These are phyloP conservation scores for Periconia sp. DNA, from an alignment of 2,329 filamentous ascomycete species.

Conservation along the genomic window DNA sequence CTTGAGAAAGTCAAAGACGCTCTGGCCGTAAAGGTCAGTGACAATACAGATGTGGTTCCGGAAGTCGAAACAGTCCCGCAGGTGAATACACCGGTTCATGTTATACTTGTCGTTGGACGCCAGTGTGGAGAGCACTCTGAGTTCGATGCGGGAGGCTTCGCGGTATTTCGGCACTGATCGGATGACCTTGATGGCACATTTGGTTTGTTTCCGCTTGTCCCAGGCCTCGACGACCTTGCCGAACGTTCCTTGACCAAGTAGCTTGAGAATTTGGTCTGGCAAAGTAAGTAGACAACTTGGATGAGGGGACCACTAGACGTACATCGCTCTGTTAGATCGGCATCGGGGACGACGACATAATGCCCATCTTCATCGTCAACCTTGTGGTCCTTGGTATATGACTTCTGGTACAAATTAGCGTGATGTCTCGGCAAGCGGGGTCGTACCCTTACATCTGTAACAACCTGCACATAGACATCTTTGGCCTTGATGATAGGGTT, in stretches of 20 bases:
- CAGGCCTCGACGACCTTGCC: slow-evolving; percentile 96
- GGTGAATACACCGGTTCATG: slow-evolving; percentile 93
- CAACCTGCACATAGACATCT: slow-evolving; percentile 63
- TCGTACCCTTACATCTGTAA: slow-evolving; percentile 61
- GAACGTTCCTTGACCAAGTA: slow-evolving; percentile 96
- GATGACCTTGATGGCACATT: slow-evolving; percentile 97
- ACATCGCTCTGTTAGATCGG: slow-evolving; percentile 89
- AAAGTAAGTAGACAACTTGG: slow-evolving; percentile 20
- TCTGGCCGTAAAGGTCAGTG: slow-evolving; percentile 82
- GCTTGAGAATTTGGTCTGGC: slow-evolving; percentile 82
- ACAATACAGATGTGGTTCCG: slow-evolving; percentile 93
- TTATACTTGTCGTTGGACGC: slow-evolving; percentile 91
- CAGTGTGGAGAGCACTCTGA: slow-evolving; percentile 89
- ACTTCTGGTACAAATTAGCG: slow-evolving; percentile 44
- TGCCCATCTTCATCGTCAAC: slow-evolving; percentile 97
- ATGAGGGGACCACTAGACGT: slow-evolving; percentile 49
- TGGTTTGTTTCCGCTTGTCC: slow-evolving; percentile 75
- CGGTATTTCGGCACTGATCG: slow-evolving; percentile 98
- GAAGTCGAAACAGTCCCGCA: slow-evolving; percentile 96
- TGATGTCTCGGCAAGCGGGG: slow-evolving; percentile 10
- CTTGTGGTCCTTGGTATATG: slow-evolving; percentile 65
- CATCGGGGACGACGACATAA: slow-evolving; percentile 90
- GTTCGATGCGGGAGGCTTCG: slow-evolving; percentile 92
- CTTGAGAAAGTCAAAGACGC: slow-evolving; percentile 98
- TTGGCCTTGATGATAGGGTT: slow-evolving; percentile 89